Base-by-base conservation (phyloP, 1,284 basidiomycete genomes). In the Psilocybe mexicana region DNA sequence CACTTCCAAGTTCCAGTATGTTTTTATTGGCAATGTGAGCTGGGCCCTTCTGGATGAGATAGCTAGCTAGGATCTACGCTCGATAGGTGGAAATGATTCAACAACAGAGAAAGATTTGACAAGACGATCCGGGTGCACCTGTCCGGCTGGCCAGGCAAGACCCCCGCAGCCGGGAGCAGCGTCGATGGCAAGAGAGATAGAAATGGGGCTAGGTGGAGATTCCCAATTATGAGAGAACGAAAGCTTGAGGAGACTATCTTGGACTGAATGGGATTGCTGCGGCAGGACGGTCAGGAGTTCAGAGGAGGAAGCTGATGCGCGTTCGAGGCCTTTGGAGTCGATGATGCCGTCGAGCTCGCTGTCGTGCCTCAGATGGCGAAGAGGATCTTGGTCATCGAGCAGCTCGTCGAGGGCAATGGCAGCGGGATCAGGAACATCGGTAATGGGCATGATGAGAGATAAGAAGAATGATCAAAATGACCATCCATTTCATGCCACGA, bases 61-160 rank as follows among this genome's bases (percentile, higher is more conserved):
- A 94, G 46, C 77, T 80, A 3, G 90, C 83, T 3, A 95, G 77
- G 24, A 94, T 87, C 93, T 94, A 65, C 12, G 54, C 55, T 57
- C 44, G 11, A 48, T 40, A 46, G 24, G 7, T 46, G 25, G 44
- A 40, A 51, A 56, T 51, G 49, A 45, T 61, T 58, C n/a, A 35
- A 54, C 7, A 46, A 48, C 42, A 42, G 49, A 18, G 18, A 18
- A 40, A 51, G 46, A 54, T 48, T 35, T 52, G 25, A 53, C n/a
- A 33, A 56, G 51, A 50, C 26, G 53, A 61, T 38, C 53, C 51
- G 52, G 52, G 54, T 42, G 67, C 48, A 94, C 94, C 82, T 95
- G 86, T 61, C 94, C 94, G 11, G 94, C 91, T 3, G 93, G 93
- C 94, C 94, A 97, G 10, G 93, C 87, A 48, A 94, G 84, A 0